A percentile compares a stretch with the other conserved stretches of the same genome.
Evolutionary conservation across 805 yeast genomes (phyloP).

Genomic region (Ogataea haglerorum): DNA sequence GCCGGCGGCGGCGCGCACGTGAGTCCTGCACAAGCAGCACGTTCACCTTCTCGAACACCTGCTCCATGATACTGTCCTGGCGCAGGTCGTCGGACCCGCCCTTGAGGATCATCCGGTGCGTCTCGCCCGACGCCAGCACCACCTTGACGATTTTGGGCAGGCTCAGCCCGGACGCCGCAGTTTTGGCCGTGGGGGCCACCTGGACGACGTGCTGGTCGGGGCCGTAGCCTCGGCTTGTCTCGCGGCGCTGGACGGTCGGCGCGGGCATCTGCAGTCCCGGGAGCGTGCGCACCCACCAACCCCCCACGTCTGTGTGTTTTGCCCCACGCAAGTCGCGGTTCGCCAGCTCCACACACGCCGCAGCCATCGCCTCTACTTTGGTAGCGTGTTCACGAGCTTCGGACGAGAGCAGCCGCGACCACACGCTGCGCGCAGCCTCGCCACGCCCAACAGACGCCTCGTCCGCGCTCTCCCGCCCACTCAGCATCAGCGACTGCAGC

Average conservation of each 20-base stretch:
- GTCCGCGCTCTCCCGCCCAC: slow-evolving; percentile 35
- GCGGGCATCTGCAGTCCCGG: slow-evolving; percentile 53
- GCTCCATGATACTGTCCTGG: slow-evolving; percentile 97
- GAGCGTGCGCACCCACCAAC: slow-evolving; percentile 56
- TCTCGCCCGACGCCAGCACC: slow-evolving; percentile 52
- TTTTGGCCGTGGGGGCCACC: slow-evolving; percentile 44
- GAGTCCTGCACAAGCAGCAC: slow-evolving; percentile 53
- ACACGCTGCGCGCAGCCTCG: slow-evolving; percentile 49
- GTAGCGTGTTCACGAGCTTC: slow-evolving; percentile 24
- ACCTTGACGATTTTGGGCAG: slow-evolving; percentile 76
- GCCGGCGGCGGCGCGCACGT: slow-evolving; percentile 51
- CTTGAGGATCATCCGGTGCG: slow-evolving; percentile 63
- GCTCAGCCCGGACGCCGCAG: slow-evolving; percentile 85
- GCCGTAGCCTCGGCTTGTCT: background rate
- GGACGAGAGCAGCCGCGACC: slow-evolving; percentile 34
- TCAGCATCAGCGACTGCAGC: slow-evolving; percentile 50
- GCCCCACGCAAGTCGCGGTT: slow-evolving; percentile 39
- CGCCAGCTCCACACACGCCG: slow-evolving; percentile 50
- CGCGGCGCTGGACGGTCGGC: slow-evolving; percentile 52
- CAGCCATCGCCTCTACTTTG: slow-evolving; percentile 50
- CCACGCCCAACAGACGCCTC: slow-evolving; percentile 42
- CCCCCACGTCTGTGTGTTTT: slow-evolving; percentile 38
- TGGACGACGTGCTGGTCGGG: slow-evolving; percentile 41
- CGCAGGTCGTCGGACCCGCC: slow-evolving; percentile 88
- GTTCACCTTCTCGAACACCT: slow-evolving; percentile 87